Conservation (phyloP, 1,284 basidiomycete species). For the Naganishia sp. region DNA sequence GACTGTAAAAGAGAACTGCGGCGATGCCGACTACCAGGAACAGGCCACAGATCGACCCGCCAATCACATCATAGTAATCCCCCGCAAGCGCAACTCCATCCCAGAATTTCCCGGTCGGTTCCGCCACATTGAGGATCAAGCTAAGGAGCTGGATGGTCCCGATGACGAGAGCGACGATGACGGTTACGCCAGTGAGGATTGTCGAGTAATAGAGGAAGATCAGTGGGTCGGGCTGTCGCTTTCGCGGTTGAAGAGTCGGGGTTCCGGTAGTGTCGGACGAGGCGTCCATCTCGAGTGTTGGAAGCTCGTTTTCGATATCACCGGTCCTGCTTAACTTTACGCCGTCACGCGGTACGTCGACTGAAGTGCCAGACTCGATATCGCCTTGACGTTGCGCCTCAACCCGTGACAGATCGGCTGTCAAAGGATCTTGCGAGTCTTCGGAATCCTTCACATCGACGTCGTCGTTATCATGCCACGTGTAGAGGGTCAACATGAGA, state of each 20-base stretch:
- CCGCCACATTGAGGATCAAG: slow-evolving; percentile 29
- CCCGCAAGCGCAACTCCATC: slow-evolving; percentile 27
- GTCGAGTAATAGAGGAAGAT: slow-evolving; percentile 33
- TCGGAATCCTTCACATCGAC: neutral
- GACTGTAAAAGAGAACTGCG: slow-evolving; percentile 9
- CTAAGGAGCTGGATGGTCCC: slow-evolving; percentile 30
- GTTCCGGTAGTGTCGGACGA: neutral
- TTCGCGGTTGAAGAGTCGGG: slow-evolving; percentile 11
- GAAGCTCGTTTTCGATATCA: neutral
- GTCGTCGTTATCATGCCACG: slow-evolving; percentile 29
- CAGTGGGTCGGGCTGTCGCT: slow-evolving; percentile 27
- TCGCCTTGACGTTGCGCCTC: slow-evolving; percentile 6
- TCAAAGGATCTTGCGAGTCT: neutral
- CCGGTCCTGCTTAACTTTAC: slow-evolving; percentile 1
- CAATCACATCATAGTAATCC: slow-evolving; percentile 30
- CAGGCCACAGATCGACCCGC: slow-evolving; percentile 27
- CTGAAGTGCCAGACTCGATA: neutral
- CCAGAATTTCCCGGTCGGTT: slow-evolving; percentile 31
- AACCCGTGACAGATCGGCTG: neutral
- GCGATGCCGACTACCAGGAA: slow-evolving; percentile 26
- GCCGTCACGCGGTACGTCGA: neutral
- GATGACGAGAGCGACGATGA: slow-evolving; percentile 32
- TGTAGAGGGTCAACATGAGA: slow-evolving; percentile 30
- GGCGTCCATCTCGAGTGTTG: neutral
- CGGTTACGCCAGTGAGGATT: slow-evolving; percentile 28